phyloP scores from a whole-genome alignment of 148 eudicot species.

The Euryodendron excelsum region DNA sequence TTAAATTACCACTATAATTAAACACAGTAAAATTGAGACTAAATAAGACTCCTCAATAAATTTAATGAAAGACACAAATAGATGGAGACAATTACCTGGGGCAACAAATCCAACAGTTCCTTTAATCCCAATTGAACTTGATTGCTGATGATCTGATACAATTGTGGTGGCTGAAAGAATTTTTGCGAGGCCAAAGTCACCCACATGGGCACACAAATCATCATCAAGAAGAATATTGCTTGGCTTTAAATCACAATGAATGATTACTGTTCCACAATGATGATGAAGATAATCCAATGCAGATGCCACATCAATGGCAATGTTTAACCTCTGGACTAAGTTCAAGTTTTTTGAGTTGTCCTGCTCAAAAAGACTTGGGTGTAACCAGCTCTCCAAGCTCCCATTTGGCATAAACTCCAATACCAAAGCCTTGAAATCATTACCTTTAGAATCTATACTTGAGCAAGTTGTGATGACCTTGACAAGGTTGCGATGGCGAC shows the following conservation, averaged over 20 bases:
- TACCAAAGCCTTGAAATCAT: conserved; percentile 16
- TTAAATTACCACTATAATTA: too few relatives aligned
- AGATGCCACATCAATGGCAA: conserved; percentile 19
- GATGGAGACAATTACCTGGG: neutral
- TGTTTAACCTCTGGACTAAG: conserved; percentile 14
- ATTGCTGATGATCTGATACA: neutral
- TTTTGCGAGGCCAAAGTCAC: conserved; percentile 20
- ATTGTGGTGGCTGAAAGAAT: neutral
- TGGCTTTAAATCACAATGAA: neutral
- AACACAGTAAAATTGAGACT: too few relatives aligned
- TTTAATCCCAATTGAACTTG: neutral
- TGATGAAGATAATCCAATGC: conserved; percentile 23
- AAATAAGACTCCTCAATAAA: too few relatives aligned
- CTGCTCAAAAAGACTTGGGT: neutral
- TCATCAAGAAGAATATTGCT: conserved; percentile 19
- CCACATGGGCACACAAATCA: conserved; percentile 15
- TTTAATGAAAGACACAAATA: too few relatives aligned
- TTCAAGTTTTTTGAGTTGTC: neutral
- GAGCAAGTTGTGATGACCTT: conserved; percentile 23
- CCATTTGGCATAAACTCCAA: conserved; percentile 19
- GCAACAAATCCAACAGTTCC: conserved; percentile 15
- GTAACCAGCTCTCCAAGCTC: conserved; percentile 22
- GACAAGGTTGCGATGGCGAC: conserved; percentile 17
- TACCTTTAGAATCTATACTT: conserved; percentile 10
- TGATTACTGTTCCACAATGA: neutral